Percentiles rank a stretch among this genome's conserved stretches.
Conservation (phyloP, 2,329 filamentous ascomycete genomes). For the Beauveria bassiana region DNA sequence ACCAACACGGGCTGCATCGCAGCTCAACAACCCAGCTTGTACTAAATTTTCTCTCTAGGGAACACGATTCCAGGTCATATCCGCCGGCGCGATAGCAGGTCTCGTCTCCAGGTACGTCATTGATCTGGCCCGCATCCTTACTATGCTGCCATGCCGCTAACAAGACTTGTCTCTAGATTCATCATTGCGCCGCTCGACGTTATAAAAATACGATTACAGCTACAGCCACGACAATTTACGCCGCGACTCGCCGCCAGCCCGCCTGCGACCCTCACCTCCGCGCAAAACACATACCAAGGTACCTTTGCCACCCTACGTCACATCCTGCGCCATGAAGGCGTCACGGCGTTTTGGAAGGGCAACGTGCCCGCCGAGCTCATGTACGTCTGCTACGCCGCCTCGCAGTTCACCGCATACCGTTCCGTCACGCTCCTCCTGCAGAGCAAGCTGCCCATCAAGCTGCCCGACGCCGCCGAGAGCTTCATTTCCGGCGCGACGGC, state of each 20-base stretch:
- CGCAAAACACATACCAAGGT: slow-evolving; percentile 55
- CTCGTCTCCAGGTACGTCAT: slow-evolving; percentile 69
- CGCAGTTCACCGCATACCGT: slow-evolving; percentile 87
- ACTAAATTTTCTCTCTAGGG: slow-evolving; percentile 31
- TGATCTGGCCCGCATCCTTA: not conserved
- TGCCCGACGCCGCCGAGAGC: slow-evolving; percentile 64
- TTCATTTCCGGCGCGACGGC: slow-evolving; percentile 79
- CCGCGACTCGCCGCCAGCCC: slow-evolving; percentile 52
- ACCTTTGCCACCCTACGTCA: slow-evolving; percentile 66
- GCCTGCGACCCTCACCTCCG: slow-evolving; percentile 28
- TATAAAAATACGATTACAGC: slow-evolving; percentile 93
- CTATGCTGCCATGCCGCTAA: slow-evolving; percentile 10
- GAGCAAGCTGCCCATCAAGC: slow-evolving; percentile 31
- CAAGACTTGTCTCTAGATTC: slow-evolving; percentile 50
- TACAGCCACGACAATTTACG: slow-evolving; percentile 80
- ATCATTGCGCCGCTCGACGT: slow-evolving; percentile 93
- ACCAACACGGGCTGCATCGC: not conserved
- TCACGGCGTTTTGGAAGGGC: slow-evolving; percentile 91
- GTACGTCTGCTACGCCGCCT: slow-evolving; percentile 83
- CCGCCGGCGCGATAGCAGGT: slow-evolving; percentile 60
- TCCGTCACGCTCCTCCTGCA: slow-evolving; percentile 62
- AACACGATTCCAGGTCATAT: slow-evolving; percentile 47
- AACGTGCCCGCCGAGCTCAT: slow-evolving; percentile 93
- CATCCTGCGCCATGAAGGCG: slow-evolving; percentile 73
- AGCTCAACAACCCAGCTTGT: not conserved